Base-by-base conservation (phyloP, 163 green algal genomes). In the Trebouxia gelatinosa region DNA sequence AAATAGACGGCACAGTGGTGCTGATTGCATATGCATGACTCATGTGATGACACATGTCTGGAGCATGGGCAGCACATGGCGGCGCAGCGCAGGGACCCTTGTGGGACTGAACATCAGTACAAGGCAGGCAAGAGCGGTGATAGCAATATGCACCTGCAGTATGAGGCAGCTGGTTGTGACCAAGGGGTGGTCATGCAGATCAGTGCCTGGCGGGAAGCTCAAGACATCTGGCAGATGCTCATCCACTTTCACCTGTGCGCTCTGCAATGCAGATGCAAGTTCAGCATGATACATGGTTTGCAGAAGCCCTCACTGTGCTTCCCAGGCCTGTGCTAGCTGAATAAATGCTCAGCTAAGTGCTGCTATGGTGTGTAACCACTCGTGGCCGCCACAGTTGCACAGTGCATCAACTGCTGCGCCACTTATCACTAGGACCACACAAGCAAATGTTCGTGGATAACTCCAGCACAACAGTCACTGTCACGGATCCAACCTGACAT, bases 111-210 rank as follows among this genome's bases (percentile, higher is more conserved):
- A n/a, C n/a, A n/a, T n/a, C n/a, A 71, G 31, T 26, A 6, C 13
- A 48, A 26, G 43, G 26, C 13, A 62, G 7, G 31, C 19, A 50
- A 11, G 35, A 75, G 26, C 59, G 43, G 2, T 59, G 31, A 39
- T 29, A 58, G 1, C 23, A 51, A 38, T 37, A 68, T 16, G 46
- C n/a, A 87, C 81, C 82, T 91, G 88, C 48, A 94, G 84, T 37
- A 95, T 83, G 16, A 93, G 79, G 31, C 62, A 65, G 23, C 88
- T 86, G 11, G 64, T 31, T 19, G 57, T 28, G 72, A 98, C 94
- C 46, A 97, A 78, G 6, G 88, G 84, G 76, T 97, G 90, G 51
- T 90, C 89, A 81, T 98, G 95, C 40, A 98, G 81, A 70, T 97
- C 90, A 9, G 90, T 95, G 62, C 90, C 92, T 0, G 91, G 70